Base-by-base conservation (phyloP, 2,329 filamentous ascomycete genomes). In the Cytospora schulzeri region DNA sequence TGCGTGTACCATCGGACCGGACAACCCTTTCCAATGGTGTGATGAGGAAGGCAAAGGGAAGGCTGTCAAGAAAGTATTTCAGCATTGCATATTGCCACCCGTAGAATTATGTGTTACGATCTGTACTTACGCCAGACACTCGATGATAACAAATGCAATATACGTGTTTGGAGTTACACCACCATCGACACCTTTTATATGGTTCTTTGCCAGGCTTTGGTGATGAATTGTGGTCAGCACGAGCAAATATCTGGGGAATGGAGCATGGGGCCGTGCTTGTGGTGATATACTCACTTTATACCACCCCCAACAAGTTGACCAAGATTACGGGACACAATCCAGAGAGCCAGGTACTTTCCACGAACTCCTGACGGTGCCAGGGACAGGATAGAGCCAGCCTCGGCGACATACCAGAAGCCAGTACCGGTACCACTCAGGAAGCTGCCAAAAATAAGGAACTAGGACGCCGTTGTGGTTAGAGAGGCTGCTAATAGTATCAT, bases 371-470 rank as follows among this genome's bases (percentile, higher is more conserved):
- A 75, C 4, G 80, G 80, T 0, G 80, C 79, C 24, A 82, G 74
- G 0, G 79, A 80, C 78, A 82, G 80, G 68, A 82, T 81, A 5
- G 77, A 75, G 17, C 80, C 80, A 1, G 79, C 78, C 65, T 82
- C 80, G 0, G 80, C 80, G 11, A 82, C 80, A 64, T 82, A 82
- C 80, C 79, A 81, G 51, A 78, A 80, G 1, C 79, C 80, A 8
- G 76, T 78, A 5, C 78, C 77, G 12, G 77, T 71, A 2, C 77
- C 77, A 17, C 72, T 73, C 45, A 78, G 70, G 57, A 74, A 74
- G 48, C 76, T 76, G 11, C 75, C 75, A 8, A 78, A 70, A 54
- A 79, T 77, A n/a, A 78, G 75, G 57, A 78, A 78, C 76, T 76
- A 35, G 19, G 12, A 45, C 3, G 33, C 60, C 17, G 19, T 35